These are phyloP conservation scores for Neoscytalidium dimidiatum DNA, from an alignment of 2,329 filamentous ascomycete genomes.

Conservation along the genomic window DNA sequence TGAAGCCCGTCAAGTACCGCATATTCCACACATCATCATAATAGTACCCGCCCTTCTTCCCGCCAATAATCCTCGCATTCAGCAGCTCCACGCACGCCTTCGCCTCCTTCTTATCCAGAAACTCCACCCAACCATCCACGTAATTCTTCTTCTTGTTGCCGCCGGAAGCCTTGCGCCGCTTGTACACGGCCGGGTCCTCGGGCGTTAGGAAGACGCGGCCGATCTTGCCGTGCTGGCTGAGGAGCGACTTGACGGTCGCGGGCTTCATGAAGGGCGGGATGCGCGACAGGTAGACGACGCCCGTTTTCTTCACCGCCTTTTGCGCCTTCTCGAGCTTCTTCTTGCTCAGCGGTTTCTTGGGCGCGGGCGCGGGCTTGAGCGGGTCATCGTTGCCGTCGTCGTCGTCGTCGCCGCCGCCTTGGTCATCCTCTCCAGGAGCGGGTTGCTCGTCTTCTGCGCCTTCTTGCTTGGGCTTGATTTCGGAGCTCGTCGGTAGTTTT, in stretches of 20 bases:
- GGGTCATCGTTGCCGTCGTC: conserved; percentile 17
- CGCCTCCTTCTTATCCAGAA: conserved; percentile 72
- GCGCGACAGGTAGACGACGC: conserved; percentile 80
- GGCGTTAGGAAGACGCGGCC: conserved; percentile 79
- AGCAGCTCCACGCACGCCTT: conserved; percentile 74
- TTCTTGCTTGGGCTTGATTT: conserved; percentile 26
- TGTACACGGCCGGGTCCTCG: conserved; percentile 68
- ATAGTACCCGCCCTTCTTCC: conserved; percentile 82
- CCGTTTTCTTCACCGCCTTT: conserved; percentile 69
- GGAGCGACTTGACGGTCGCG: conserved; percentile 71
- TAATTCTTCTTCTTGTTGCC: conserved; percentile 84
- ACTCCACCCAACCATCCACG: conserved; percentile 86
- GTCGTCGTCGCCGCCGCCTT: conserved; percentile 30
- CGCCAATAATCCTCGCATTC: conserved; percentile 77
- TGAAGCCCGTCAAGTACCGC: conserved; percentile 79
- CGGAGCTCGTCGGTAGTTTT: not conserved
- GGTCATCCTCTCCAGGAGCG: conserved; percentile 30
- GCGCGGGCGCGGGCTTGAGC: not conserved
- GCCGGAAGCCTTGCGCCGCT: conserved; percentile 67
- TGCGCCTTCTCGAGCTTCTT: conserved; percentile 65
- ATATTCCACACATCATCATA: conserved; percentile 86
- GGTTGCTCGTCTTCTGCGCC: not conserved
- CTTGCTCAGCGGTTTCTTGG: conserved; percentile 25
- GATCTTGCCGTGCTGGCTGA: conserved; percentile 73
- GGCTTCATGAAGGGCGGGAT: conserved; percentile 90